phyloP scores from a whole-genome alignment of 1,139 yeast genomes.

The Geotrichum reessii region DNA sequence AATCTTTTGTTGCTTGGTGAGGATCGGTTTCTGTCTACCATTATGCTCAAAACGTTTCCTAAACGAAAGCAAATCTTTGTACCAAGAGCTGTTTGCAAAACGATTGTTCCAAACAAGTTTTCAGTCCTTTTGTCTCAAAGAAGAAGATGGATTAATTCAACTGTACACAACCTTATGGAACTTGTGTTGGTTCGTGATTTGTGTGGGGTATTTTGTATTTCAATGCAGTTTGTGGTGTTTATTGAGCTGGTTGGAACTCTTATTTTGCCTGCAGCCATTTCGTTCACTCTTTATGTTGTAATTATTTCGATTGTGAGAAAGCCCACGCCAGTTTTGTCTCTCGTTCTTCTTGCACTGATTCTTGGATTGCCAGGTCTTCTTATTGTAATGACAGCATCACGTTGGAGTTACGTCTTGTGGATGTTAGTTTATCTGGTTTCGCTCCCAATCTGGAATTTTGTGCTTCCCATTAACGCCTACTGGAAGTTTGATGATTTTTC shows the following conservation, averaged over 20 bases:
- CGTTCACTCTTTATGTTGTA: slow-evolving; percentile 73
- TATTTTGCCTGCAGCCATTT: slow-evolving; percentile 81
- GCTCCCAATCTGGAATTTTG: slow-evolving; percentile 86
- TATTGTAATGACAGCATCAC: slow-evolving; percentile 73
- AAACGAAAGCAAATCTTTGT: slow-evolving; percentile 33
- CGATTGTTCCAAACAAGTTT: slow-evolving; percentile 33
- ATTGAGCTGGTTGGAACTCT: slow-evolving; percentile 40
- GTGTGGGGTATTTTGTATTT: slow-evolving; percentile 37
- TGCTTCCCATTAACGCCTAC: slow-evolving; percentile 74
- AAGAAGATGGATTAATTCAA: slow-evolving; percentile 38
- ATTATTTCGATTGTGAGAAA: slow-evolving; percentile 63
- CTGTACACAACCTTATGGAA: slow-evolving; percentile 36
- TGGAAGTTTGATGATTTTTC: slow-evolving; percentile 95
- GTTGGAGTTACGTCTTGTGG: slow-evolving; percentile 64
- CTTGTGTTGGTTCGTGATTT: slow-evolving; percentile 32
- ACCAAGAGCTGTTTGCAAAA: slow-evolving; percentile 34
- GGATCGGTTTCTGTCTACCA: slow-evolving; percentile 35
- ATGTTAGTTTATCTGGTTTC: slow-evolving; percentile 71
- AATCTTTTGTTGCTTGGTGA: slow-evolving; percentile 35
- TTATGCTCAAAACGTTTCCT: slow-evolving; percentile 35
- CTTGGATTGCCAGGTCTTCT: slow-evolving; percentile 80
- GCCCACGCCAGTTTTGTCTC: slow-evolving; percentile 75
- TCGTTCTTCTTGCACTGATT: slow-evolving; percentile 66
- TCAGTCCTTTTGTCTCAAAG: slow-evolving; percentile 35
- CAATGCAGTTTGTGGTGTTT: slow-evolving; percentile 36